These are phyloP conservation scores for Suillus decipiens DNA, from an alignment of 768 basidiomycete species.

Conservation along the genomic window DNA sequence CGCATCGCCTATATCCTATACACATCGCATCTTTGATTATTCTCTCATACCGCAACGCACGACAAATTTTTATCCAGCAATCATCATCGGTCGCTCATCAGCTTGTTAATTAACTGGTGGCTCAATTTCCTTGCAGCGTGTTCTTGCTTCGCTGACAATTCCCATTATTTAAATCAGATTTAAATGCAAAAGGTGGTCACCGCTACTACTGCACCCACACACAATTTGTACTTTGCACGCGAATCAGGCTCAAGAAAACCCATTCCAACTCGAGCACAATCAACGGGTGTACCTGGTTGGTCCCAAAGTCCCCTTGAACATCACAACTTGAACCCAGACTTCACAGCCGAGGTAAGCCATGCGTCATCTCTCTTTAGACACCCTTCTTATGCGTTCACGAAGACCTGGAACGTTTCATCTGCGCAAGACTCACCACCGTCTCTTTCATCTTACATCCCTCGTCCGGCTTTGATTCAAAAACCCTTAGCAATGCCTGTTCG, in stretches of 20 bases:
- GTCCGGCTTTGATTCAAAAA: conserved; percentile 40
- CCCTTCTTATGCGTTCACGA: conserved; percentile 23
- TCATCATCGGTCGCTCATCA: conserved; percentile 43
- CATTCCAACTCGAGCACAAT: conserved; percentile 31
- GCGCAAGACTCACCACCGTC: conserved; percentile 41
- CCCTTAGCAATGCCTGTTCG: conserved; percentile 49
- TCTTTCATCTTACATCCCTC: conserved; percentile 34
- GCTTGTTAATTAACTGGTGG: conserved; percentile 49
- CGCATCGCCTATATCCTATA: conserved; percentile 36
- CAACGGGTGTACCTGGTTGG: conserved; percentile 46
- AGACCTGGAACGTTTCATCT: conserved; percentile 52
- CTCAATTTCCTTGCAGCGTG: conserved; percentile 23
- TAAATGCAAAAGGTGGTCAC: conserved; percentile 75
- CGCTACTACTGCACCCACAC: conserved; percentile 45
- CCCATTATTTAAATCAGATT: conserved; percentile 38
- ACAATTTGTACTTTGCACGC: conserved; percentile 38
- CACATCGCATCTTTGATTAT: conserved; percentile 50
- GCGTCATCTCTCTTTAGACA: conserved; percentile 22
- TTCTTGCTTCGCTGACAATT: conserved; percentile 22
- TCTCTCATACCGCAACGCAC: conserved; percentile 42
- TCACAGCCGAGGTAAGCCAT: conserved; percentile 45
- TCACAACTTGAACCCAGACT: conserved; percentile 26
- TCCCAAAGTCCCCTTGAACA: conserved; percentile 44
- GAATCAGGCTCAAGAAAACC: conserved; percentile 37
- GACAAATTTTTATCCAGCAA: conserved; percentile 50